A percentile compares a stretch with the other conserved stretches of the same genome.
Conservation (phyloP, 257 asterid genomes). For the Solanum etuberosum region DNA sequence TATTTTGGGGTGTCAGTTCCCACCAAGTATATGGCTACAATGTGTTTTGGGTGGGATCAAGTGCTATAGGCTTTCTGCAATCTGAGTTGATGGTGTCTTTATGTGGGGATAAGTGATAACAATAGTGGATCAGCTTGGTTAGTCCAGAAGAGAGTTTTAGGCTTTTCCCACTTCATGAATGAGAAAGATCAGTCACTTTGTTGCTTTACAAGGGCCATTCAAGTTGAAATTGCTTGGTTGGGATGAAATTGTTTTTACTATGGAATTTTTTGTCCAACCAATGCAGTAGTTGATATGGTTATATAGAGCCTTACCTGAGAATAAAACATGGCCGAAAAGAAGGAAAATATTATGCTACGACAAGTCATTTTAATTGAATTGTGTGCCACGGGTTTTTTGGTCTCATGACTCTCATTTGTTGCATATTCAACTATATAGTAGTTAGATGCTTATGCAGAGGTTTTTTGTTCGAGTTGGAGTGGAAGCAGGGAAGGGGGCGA, state of each 20-base stretch:
- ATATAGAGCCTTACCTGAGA: neutral
- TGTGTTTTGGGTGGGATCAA: neutral
- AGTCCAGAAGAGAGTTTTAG: neutral
- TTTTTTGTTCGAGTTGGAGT: too few species aligned
- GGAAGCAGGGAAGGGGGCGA: too few species aligned
- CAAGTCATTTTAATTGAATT: neutral
- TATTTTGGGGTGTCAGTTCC: neutral
- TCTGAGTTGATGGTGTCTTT: neutral
- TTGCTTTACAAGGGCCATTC: neutral
- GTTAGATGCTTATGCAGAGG: neutral
- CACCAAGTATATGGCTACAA: neutral
- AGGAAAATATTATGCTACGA: neutral
- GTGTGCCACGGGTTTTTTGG: neutral
- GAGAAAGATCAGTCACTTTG: neutral
- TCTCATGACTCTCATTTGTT: neutral
- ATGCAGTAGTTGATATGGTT: neutral
- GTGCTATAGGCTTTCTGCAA: neutral
- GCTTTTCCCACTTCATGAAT: neutral
- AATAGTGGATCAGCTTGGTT: neutral
- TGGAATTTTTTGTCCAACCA: neutral
- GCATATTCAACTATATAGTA: neutral
- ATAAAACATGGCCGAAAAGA: neutral
- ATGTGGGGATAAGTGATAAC: neutral
- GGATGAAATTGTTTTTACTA: neutral
- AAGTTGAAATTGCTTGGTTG: neutral